phyloP scores from a whole-genome alignment of 441 rosid genomes.

The Iberis amara region DNA sequence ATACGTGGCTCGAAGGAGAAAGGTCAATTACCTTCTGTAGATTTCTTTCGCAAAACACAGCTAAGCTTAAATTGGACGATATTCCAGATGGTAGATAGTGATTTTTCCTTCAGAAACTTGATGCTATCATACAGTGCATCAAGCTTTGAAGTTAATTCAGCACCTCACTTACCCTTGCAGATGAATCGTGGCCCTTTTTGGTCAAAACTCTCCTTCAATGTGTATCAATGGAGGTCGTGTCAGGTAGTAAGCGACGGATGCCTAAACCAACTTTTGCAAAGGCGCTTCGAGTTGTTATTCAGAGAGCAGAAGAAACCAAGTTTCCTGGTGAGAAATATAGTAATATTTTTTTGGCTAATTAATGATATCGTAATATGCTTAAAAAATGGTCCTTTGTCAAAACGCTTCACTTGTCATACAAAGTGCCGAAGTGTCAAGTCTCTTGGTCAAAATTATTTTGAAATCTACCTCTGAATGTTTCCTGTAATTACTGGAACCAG shows the following conservation, averaged over 20 bases:
- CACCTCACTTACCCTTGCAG: constrained; percentile 43
- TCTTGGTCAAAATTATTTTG: constrained; percentile 39
- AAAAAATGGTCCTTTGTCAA: constrained; percentile 34
- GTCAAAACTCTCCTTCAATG: constrained; percentile 61
- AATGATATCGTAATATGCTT: constrained; percentile 18
- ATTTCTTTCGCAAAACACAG: constrained; percentile 60
- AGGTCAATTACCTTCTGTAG: constrained; percentile 59
- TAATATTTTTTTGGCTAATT: not conserved
- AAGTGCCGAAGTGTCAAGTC: constrained; percentile 46
- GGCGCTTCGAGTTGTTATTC: constrained; percentile 63
- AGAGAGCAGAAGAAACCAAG: constrained; percentile 65
- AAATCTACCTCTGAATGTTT: constrained; percentile 13
- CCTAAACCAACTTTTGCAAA: constrained; percentile 67
- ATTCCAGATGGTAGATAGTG: constrained; percentile 61
- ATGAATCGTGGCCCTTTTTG: constrained; percentile 90
- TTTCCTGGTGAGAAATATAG: constrained; percentile 52
- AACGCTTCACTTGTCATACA: constrained; percentile 46
- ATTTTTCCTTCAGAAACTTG: constrained; percentile 8
- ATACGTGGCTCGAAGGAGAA: constrained; percentile 80
- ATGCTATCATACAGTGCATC: not conserved
- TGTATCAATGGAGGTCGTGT: constrained; percentile 66
- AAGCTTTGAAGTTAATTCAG: constrained; percentile 21
- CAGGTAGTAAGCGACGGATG: constrained; percentile 58
- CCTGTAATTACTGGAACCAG: constrained; percentile 4
- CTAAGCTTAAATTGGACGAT: constrained; percentile 55